Conservation (phyloP, 768 basidiomycete genomes). For the Lenzites betulinus region DNA sequence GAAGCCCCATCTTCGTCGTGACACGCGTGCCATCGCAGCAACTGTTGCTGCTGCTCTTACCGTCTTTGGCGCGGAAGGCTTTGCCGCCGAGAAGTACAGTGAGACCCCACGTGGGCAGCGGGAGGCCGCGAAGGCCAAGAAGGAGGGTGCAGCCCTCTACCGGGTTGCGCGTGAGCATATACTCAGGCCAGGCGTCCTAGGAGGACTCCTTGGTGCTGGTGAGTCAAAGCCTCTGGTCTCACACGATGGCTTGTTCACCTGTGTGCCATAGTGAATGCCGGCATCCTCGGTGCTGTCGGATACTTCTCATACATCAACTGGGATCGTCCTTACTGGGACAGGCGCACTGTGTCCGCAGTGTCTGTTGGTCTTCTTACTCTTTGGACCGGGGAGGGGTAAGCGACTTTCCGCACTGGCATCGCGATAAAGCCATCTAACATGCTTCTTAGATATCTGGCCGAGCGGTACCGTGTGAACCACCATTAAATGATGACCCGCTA, state of each 20-base stretch:
- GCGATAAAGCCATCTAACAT: background rate
- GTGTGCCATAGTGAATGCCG: slow-evolving; percentile 55
- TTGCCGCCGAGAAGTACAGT: slow-evolving; percentile 58
- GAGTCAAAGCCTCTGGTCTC: slow-evolving; percentile 25
- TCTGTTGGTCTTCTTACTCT: slow-evolving; percentile 60
- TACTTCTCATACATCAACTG: slow-evolving; percentile 68
- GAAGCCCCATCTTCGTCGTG: slow-evolving; percentile 58
- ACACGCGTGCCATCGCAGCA: slow-evolving; percentile 54
- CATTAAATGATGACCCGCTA: slow-evolving; percentile 10
- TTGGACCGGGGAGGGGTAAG: slow-evolving; percentile 70
- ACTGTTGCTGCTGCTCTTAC: slow-evolving; percentile 55
- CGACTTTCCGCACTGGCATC: slow-evolving; percentile 6
- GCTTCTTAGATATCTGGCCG: slow-evolving; percentile 40
- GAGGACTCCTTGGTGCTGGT: slow-evolving; percentile 65
- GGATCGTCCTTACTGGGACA: slow-evolving; percentile 66
- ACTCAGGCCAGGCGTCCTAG: slow-evolving; percentile 64
- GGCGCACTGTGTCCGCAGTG: slow-evolving; percentile 56
- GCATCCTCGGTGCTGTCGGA: slow-evolving; percentile 60
- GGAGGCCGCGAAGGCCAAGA: slow-evolving; percentile 56
- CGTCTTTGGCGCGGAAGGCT: slow-evolving; percentile 64
- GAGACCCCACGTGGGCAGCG: slow-evolving; percentile 58
- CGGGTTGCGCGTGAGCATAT: slow-evolving; percentile 54
- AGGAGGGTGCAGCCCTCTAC: slow-evolving; percentile 60
- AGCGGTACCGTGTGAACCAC: slow-evolving; percentile 38
- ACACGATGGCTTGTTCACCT: background rate